A percentile compares a stretch with the other conserved stretches of the same genome.
Conservation (phyloP, 2,329 filamentous ascomycete genomes). For the Aspergillus thermomutatus region DNA sequence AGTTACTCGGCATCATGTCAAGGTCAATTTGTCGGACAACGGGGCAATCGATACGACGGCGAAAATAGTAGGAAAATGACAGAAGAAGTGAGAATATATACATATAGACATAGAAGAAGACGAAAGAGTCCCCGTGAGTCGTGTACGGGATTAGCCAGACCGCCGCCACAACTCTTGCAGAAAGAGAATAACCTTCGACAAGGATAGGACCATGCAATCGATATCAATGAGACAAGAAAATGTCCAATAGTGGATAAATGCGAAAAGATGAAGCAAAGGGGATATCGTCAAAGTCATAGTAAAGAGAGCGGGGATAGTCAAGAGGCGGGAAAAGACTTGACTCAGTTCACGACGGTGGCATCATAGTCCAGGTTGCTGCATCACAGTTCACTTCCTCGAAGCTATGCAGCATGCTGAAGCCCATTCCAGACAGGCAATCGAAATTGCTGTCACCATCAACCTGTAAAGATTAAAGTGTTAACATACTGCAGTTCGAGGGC, state of each 20-base stretch:
- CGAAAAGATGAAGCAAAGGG: neutral
- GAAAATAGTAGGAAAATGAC: neutral
- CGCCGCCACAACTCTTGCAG: neutral
- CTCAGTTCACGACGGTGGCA: conserved; percentile 37
- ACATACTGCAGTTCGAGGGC: neutral
- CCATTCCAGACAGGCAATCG: conserved; percentile 73
- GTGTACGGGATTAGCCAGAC: neutral
- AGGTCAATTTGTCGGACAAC: neutral
- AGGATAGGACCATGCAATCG: neutral
- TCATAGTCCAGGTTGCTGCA: conserved; percentile 59
- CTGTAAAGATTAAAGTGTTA: conserved; percentile 42
- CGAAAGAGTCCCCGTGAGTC: neutral
- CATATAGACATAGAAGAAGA: neutral
- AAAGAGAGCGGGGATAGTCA: conserved; percentile 6
- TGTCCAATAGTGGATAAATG: neutral
- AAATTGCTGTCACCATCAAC: conserved; percentile 68
- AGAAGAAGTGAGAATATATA: neutral
- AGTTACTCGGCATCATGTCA: neutral
- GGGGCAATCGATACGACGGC: neutral
- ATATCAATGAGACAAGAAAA: neutral
- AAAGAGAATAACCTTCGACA: neutral
- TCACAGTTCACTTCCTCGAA: conserved; percentile 79
- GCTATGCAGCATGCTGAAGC: conserved; percentile 72
- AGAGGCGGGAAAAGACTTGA: neutral
- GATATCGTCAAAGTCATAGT: conserved; percentile 1